Evolutionary conservation across 2,329 filamentous ascomycete species (phyloP).

Genomic region (Botrytis galanthina): DNA sequence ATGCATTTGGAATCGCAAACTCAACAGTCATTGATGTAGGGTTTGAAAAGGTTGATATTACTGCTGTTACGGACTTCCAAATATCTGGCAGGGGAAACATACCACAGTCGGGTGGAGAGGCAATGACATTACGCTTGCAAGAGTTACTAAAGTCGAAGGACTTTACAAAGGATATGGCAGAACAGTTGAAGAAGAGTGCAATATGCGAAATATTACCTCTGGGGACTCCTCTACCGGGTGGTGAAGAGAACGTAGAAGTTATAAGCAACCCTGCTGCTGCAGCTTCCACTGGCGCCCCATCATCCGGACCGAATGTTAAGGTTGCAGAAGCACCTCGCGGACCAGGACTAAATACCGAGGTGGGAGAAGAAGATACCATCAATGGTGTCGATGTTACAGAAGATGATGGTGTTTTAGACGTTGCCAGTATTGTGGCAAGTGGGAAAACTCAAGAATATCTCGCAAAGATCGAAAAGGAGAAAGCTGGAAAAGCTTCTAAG

Average conservation of each 20-base stretch:
- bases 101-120: slow-evolving; percentile 74
- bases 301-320: slow-evolving; percentile 38
- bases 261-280: slow-evolving; percentile 38
- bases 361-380: slow-evolving; percentile 39
- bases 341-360: slow-evolving; percentile 28
- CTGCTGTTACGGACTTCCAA: slow-evolving; percentile 82
- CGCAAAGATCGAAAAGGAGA: slow-evolving; percentile 79
- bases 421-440: slow-evolving; percentile 79
- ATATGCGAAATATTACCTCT: slow-evolving; percentile 67
- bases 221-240: slow-evolving; percentile 43
- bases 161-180: slow-evolving; percentile 65
- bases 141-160: slow-evolving; percentile 61
- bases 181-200: slow-evolving; percentile 65
- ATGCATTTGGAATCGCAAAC: slow-evolving; percentile 71
- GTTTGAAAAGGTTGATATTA: slow-evolving; percentile 87
- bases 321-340: slow-evolving; percentile 36
- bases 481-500: slow-evolving; percentile 46
- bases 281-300: slow-evolving; percentile 36
- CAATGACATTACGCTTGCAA: slow-evolving; percentile 73
- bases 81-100: slow-evolving; percentile 63
- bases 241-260: slow-evolving; percentile 46
- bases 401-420: slow-evolving; percentile 75
- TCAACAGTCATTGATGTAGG: slow-evolving; percentile 91
- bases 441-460: slow-evolving; percentile 80
- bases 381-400: slow-evolving; percentile 46